phyloP scores from a whole-genome alignment of 495 filamentous ascomycete genomes.

The Echria macrotheca region DNA sequence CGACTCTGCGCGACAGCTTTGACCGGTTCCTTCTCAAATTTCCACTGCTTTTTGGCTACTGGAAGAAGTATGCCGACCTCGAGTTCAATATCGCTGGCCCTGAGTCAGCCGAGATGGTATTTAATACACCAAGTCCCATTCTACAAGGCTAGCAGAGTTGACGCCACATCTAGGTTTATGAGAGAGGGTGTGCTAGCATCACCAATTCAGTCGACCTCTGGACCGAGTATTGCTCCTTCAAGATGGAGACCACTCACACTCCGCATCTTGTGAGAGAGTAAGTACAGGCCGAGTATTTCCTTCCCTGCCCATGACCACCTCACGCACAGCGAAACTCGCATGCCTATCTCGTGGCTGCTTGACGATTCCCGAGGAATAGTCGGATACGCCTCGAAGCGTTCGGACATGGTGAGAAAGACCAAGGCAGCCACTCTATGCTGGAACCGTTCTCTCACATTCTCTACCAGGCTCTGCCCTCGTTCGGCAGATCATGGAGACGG shows the following conservation, averaged over 20 bases:
- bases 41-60: conserved; percentile 93
- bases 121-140: neutral
- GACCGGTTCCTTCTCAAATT: conserved; percentile 94
- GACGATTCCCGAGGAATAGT: conserved; percentile 21
- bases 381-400: conserved; percentile 24
- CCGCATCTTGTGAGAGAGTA: conserved; percentile 98
- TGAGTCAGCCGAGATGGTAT: conserved; percentile 95
- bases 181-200: conserved; percentile 90
- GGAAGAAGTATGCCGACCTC: conserved; percentile 92
- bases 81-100: conserved; percentile 96
- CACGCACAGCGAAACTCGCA: conserved; percentile 33
- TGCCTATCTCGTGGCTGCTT: conserved; percentile 21
- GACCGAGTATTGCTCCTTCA: conserved; percentile 96
- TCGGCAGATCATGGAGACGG: too few relatives aligned
- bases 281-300: conserved; percentile 70
- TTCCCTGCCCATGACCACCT: conserved; percentile 55
- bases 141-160: conserved; percentile 15
- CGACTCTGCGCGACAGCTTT: conserved; percentile 74
- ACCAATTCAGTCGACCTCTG: conserved; percentile 91
- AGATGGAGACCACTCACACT: conserved; percentile 94
- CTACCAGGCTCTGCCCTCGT: conserved; percentile 54
- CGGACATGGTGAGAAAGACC: conserved; percentile 49
- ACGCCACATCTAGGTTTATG: conserved; percentile 64
- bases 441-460: conserved; percentile 52
- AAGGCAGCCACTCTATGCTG: conserved; percentile 44